A percentile compares a stretch with the other conserved stretches of the same genome.
Evolutionary conservation across 1,139 yeast genomes (phyloP).

Genomic region (Kodamaea derodonti): DNA sequence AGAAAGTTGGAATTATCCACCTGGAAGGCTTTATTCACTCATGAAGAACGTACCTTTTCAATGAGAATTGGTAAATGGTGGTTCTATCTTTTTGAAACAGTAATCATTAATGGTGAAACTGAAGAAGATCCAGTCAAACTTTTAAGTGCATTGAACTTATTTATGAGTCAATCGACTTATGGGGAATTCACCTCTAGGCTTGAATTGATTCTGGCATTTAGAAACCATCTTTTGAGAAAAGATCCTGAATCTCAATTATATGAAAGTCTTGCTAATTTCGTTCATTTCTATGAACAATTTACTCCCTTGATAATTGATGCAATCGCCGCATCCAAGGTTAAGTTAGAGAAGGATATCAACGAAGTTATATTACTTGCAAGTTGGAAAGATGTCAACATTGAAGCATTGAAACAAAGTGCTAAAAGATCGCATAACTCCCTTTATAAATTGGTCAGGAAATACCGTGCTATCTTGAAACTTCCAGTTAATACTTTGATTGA

Average conservation of each 20-base stretch:
- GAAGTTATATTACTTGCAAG: slow-evolving; percentile 88
- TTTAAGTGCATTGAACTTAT: slow-evolving; percentile 69
- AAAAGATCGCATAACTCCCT: slow-evolving; percentile 79
- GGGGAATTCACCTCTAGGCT: slow-evolving; percentile 71
- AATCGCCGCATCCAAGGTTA: slow-evolving; percentile 44
- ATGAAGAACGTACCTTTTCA: slow-evolving; percentile 57
- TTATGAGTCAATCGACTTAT: slow-evolving; percentile 67
- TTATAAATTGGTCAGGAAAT: slow-evolving; percentile 81
- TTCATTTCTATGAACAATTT: slow-evolving; percentile 68
- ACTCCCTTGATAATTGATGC: slow-evolving; percentile 41
- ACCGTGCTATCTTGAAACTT: slow-evolving; percentile 58
- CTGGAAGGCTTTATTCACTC: slow-evolving; percentile 73
- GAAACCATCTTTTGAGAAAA: slow-evolving; percentile 39
- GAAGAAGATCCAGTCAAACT: slow-evolving; percentile 32
- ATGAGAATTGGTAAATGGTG: slow-evolving; percentile 75
- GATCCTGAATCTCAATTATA: slow-evolving; percentile 11
- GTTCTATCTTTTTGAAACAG: slow-evolving; percentile 81
- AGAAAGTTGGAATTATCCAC: slow-evolving; percentile 80
- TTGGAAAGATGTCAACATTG: slow-evolving; percentile 95
- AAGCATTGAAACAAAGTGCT: slow-evolving; percentile 91
- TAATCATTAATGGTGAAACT: slow-evolving; percentile 36
- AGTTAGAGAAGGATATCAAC: slow-evolving; percentile 70
- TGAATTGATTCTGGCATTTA: slow-evolving; percentile 58
- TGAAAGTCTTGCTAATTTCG: slow-evolving; percentile 57
- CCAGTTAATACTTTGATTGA: slow-evolving; percentile 59